Conservation (phyloP, 176 grass and related monocot species). For the Eragrostis nindensis region DNA sequence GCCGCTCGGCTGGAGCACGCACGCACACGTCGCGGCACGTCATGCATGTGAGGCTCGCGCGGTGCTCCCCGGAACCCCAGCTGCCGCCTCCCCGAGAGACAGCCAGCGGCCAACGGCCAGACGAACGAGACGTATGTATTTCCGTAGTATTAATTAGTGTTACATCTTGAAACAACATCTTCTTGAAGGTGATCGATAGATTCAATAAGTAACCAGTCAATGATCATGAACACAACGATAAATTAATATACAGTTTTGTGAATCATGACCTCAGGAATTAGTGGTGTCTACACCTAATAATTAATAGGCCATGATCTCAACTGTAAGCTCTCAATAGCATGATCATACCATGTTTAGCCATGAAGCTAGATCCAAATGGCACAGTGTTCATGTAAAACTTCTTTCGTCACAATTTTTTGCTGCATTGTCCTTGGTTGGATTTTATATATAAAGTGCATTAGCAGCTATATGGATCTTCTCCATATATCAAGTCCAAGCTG, state of each 20-base stretch:
- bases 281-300: not conserved
- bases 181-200: not conserved
- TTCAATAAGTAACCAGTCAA: not conserved
- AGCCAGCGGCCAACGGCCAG: too few relatives aligned
- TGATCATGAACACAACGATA: not conserved
- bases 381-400: constrained; percentile 4
- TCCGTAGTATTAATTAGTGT: not conserved
- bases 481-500: not conserved
- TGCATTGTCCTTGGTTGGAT: not conserved
- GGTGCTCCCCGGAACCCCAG: too few relatives aligned
- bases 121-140: too few relatives aligned
- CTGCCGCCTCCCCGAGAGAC: too few relatives aligned
- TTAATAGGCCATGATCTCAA: not conserved
- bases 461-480: not conserved
- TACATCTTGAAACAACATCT: not conserved
- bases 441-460: not conserved
- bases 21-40: too few relatives aligned
- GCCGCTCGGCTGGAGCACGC: too few relatives aligned
- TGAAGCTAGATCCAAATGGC: not conserved
- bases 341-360: not conserved
- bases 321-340: not conserved
- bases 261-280: not conserved
- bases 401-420: not conserved
- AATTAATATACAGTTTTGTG: not conserved
- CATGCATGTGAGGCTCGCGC: too few relatives aligned